These are phyloP conservation scores for Populus hybrid DNA, from an alignment of 441 rosid species.

Conservation along the genomic window DNA sequence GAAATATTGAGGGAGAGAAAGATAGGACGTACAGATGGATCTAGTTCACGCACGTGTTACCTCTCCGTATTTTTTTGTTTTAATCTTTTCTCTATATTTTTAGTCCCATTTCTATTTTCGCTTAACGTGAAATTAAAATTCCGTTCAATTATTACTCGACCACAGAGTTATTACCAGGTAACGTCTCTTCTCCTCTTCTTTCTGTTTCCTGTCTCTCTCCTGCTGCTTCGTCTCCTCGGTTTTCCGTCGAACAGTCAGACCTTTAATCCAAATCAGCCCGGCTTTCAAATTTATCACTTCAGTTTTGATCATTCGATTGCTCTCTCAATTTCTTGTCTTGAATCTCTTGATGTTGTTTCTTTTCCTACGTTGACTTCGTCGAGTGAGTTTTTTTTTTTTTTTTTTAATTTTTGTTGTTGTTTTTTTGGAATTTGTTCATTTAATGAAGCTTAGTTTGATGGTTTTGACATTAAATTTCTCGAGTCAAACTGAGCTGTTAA, in stretches of 20 bases:
- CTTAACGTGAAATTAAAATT: neutral
- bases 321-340: neutral
- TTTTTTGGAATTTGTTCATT: neutral
- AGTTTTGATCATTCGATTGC: neutral
- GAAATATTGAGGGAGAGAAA: slow-evolving; percentile 3
- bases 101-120: slow-evolving; percentile 14
- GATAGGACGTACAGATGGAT: slow-evolving; percentile 22
- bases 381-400: neutral
- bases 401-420: neutral
- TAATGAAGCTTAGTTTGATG: neutral
- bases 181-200: neutral
- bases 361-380: too few relatives aligned
- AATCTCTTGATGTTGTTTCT: slow-evolving; percentile 3
- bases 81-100: slow-evolving; percentile 18
- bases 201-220: neutral
- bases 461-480: neutral
- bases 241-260: neutral
- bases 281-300: too few relatives aligned
- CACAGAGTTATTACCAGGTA: neutral
- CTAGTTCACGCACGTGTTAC: slow-evolving; percentile 22
- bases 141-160: neutral
- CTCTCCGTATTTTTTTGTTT: slow-evolving; percentile 12
- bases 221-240: neutral
- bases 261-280: neutral
- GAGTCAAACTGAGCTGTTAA: neutral